phyloP scores from a whole-genome alignment of 2,329 filamentous ascomycete genomes.

The Trichoderma simmonsii region DNA sequence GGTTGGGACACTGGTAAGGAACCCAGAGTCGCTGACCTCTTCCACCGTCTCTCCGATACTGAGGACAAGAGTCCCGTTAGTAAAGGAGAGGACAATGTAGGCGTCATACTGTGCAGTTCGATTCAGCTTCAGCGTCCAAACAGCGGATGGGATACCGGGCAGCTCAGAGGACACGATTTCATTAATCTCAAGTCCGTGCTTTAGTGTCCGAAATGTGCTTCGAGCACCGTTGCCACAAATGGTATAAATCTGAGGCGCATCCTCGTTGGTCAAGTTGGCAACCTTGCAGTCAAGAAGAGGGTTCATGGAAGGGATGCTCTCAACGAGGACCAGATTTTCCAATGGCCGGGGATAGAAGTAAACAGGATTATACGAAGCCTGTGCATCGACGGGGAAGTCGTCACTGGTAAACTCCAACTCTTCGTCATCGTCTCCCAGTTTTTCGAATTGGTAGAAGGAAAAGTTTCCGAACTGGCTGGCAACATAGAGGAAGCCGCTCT shows the following conservation, averaged over 20 bases:
- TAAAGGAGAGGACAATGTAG: constrained; percentile 93
- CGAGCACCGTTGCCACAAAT: constrained; percentile 84
- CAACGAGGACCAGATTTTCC: constrained; percentile 80
- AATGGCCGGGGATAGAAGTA: constrained; percentile 80
- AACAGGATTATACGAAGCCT: constrained; percentile 68
- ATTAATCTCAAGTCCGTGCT: constrained; percentile 88
- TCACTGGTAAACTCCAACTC: constrained; percentile 85
- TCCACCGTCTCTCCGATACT: constrained; percentile 97
- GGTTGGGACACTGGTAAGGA: constrained; percentile 83
- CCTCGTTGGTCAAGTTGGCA: constrained; percentile 84
- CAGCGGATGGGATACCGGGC: constrained; percentile 80
- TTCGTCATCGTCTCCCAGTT: constrained; percentile 91
- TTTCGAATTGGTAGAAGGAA: constrained; percentile 95
- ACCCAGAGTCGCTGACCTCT: constrained; percentile 90
- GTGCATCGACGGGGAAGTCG: constrained; percentile 72
- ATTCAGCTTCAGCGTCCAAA: constrained; percentile 92
- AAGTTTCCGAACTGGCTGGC: constrained; percentile 91
- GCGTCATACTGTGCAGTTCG: constrained; percentile 82
- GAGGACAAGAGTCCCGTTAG: constrained; percentile 83
- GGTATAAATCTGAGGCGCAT: constrained; percentile 94
- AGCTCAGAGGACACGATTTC: constrained; percentile 95
- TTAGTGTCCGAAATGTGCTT: constrained; percentile 86
- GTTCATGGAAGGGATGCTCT: constrained; percentile 84
- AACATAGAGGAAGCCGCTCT: constrained; percentile 92
- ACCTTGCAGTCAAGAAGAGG: constrained; percentile 89